Base-by-base conservation (phyloP, 192 early-diverging fungal species). In the Glomus cerebriforme region DNA sequence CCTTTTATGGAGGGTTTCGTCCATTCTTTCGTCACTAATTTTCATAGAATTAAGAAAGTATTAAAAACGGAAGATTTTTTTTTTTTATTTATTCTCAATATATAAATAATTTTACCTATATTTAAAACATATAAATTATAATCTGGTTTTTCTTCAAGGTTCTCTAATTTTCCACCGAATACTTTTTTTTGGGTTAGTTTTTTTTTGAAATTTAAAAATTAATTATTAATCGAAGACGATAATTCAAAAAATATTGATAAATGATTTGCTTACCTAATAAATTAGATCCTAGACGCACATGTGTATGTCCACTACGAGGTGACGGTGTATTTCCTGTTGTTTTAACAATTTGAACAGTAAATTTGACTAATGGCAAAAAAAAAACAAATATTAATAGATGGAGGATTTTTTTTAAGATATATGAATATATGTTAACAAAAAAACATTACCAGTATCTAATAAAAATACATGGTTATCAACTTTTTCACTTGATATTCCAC, bases 251-350 rank as follows among this genome's bases (percentile, higher is more conserved):
- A 37, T 9, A 27, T 39, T 39, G 2, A 6, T 31, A 6, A 39
- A 3, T 26, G n/a, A n/a, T 24, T 24, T 26, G 69, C 84, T 79
- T 83, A 89, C 88, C 76, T 62, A 87, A 79, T 22, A 89, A 77
- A 78, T 86, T 80, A 59, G 83, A 79, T 3, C 83, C 82, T 10
- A 89, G 75, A 22, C 82, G 64, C 12, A 85, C 83, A 34, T 83
- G 84, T 2, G 87, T 79, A 59, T 87, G 81, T 58, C 80, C 75
- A 49, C 37, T 86, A 60, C 82, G 73, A 17, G 80, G 79, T 12
- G 67, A 63, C 2, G 88, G 88, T 1, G 78, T 76, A 68, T 87
- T 81, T 1, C 88, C 88, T 1, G 81, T 75, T 26, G 85, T 69
- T 45, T 74, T 79, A 32, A 86, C 37, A 8, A 71, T 31, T 34